phyloP scores from a whole-genome alignment of 176 grass and related monocot genomes.

The Raddia distichophylla region DNA sequence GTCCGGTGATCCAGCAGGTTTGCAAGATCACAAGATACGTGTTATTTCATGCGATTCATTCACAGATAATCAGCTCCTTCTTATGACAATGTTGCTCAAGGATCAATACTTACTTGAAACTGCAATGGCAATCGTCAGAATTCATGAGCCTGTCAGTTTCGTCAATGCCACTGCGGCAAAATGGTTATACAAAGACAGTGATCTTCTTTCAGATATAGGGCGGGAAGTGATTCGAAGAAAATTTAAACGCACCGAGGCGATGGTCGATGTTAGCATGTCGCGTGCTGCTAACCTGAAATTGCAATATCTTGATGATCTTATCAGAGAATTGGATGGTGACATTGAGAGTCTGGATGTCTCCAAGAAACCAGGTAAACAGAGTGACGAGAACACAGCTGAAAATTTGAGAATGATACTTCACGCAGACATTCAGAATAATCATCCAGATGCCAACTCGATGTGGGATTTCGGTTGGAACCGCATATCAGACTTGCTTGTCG shows the following conservation, averaged over 20 bases:
- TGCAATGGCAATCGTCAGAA: constrained; percentile 49
- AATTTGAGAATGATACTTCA: constrained; percentile 51
- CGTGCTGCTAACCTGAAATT: constrained; percentile 12
- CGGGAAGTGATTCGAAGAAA: constrained; percentile 77
- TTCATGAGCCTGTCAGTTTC: constrained; percentile 37
- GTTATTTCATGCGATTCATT: constrained; percentile 47
- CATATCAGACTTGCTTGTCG: constrained; percentile 27
- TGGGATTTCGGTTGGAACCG: constrained; percentile 86
- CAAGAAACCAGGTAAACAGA: constrained; percentile 22
- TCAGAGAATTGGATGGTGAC: constrained; percentile 77
- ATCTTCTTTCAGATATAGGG: constrained; percentile 61
- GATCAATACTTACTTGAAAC: constrained; percentile 69
- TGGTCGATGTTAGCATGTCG: constrained; percentile 17
- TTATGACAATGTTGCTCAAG: constrained; percentile 52
- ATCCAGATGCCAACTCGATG: constrained; percentile 73
- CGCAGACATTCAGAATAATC: constrained; percentile 58
- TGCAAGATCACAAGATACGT: constrained; percentile 9
- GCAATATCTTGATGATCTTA: constrained; percentile 51
- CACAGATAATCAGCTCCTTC: constrained; percentile 62
- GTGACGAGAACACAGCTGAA: constrained; percentile 32
- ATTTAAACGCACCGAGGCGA: constrained; percentile 49
- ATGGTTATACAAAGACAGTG: constrained; percentile 53
- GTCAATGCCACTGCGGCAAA: constrained; percentile 18
- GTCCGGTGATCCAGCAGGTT: not conserved
- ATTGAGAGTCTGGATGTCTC: constrained; percentile 57